Percentiles rank a stretch among this genome's conserved stretches.
Conservation (phyloP, 306 rosid species). For the Parietaria judaica region DNA sequence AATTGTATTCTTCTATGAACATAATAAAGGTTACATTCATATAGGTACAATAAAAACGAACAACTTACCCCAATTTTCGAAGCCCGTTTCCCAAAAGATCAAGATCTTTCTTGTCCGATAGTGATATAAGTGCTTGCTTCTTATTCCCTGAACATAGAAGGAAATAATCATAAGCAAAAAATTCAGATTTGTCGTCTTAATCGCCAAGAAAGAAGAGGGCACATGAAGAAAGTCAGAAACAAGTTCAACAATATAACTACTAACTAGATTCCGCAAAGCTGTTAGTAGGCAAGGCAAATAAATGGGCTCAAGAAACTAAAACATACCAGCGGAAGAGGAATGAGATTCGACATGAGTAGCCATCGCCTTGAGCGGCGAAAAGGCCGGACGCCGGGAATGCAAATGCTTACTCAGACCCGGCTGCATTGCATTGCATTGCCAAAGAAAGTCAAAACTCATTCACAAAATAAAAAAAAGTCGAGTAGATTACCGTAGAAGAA, state of each 20-base stretch:
- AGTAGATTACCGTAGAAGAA: conserved; percentile 1
- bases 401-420: conserved; percentile 23
- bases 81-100: conserved; percentile 71
- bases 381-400: conserved; percentile 24
- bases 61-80: conserved; percentile 67
- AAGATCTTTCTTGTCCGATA: conserved; percentile 84
- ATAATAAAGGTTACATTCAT: too few species aligned
- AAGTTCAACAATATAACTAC: too few species aligned
- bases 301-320: background rate
- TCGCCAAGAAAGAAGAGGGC: too few species aligned
- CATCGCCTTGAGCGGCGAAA: conserved; percentile 49
- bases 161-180: conserved; percentile 3
- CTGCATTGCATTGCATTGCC: conserved; percentile 3
- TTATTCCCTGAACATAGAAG: conserved; percentile 42
- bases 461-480: background rate
- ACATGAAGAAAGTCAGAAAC: too few species aligned
- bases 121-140: conserved; percentile 76
- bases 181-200: background rate
- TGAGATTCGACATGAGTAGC: conserved; percentile 30
- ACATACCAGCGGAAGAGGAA: conserved; percentile 37
- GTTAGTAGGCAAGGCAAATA: too few species aligned
- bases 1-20: background rate
- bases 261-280: too few species aligned
- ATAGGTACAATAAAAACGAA: background rate
- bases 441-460: background rate